These are phyloP conservation scores for Psilocybe sp. DNA, from an alignment of 768 basidiomycete species.

Conservation along the genomic window DNA sequence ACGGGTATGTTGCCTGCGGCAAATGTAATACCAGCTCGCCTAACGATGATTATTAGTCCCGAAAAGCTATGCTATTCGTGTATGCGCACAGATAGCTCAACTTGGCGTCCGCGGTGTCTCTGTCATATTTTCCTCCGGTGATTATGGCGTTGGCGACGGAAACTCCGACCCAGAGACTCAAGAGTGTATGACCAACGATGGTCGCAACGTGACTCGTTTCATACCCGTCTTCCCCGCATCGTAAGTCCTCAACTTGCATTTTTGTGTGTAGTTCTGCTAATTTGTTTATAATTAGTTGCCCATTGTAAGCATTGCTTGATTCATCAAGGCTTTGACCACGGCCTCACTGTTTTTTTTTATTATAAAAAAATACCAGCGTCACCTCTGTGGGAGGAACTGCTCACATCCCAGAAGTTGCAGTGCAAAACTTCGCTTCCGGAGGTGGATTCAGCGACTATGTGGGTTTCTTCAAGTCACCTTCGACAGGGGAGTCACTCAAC, in stretches of 20 bases:
- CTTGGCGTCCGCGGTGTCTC: slow-evolving; percentile 68
- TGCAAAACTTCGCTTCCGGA: slow-evolving; percentile 52
- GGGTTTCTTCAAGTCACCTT: slow-evolving; percentile 15
- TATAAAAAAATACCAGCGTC: slow-evolving; percentile 57
- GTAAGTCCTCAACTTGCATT: slow-evolving; percentile 18
- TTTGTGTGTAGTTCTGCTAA: neutral
- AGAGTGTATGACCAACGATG: slow-evolving; percentile 58
- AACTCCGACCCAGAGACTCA: slow-evolving; percentile 49
- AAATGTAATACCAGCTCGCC: slow-evolving; percentile 16
- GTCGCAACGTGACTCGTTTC: slow-evolving; percentile 52
- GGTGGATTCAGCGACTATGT: slow-evolving; percentile 76
- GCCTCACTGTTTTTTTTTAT: neutral
- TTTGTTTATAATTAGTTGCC: slow-evolving; percentile 33
- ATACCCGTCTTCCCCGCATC: slow-evolving; percentile 60
- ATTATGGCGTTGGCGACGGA: slow-evolving; percentile 67
- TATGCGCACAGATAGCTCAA: slow-evolving; percentile 58
- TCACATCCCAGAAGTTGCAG: slow-evolving; percentile 56
- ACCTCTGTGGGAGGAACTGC: slow-evolving; percentile 71
- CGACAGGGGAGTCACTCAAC: neutral
- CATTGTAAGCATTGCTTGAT: slow-evolving; percentile 36
- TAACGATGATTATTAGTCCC: neutral
- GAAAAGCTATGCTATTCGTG: slow-evolving; percentile 45
- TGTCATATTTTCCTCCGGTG: slow-evolving; percentile 68
- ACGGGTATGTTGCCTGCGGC: slow-evolving; percentile 44
- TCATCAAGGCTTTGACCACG: neutral